A percentile compares a stretch with the other conserved stretches of the same genome.
Evolutionary conservation across 805 yeast genomes (phyloP).

Genomic region (Ogataea nakhonphanomensis): DNA sequence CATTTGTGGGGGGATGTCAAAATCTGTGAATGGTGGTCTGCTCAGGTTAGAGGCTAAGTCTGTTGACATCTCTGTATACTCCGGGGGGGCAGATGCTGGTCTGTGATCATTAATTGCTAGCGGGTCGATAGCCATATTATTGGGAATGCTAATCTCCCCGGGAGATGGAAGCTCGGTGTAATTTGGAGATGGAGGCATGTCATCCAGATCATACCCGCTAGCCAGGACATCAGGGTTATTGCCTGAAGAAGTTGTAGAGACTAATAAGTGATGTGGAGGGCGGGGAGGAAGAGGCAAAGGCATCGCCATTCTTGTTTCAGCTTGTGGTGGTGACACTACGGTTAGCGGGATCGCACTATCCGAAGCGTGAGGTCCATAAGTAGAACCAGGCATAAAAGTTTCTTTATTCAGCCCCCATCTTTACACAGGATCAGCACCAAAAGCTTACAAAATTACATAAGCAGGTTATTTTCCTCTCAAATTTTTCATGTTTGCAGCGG

Average conservation of each 20-base stretch:
- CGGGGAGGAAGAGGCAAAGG: constrained; percentile 20
- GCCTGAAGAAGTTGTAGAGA: constrained; percentile 1
- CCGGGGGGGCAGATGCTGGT: constrained; percentile 36
- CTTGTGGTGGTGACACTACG: no score
- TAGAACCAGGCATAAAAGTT: constrained; percentile 6
- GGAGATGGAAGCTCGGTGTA: constrained; percentile 27
- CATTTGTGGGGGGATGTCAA: constrained; percentile 8
- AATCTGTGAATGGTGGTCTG: constrained; percentile 25
- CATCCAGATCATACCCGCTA: no score
- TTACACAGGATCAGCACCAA: constrained; percentile 3
- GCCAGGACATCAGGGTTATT: constrained; percentile 13
- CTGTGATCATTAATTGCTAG: constrained; percentile 22
- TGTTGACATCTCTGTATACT: constrained; percentile 33
- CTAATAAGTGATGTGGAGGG: background rate
- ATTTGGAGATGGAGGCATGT: constrained; percentile 31
- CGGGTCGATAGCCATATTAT: constrained; percentile 27
- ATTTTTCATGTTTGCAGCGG: constrained; percentile 14
- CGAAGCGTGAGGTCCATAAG: background rate
- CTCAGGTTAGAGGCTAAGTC: constrained; percentile 17
- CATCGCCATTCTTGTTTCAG: background rate
- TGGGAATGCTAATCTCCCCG: constrained; percentile 27
- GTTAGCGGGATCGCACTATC: no score
- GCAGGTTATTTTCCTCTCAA: background rate
- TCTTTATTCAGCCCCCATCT: background rate
- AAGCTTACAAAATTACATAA: background rate